phyloP scores from a whole-genome alignment of 1,139 yeast genomes.

The Citeromyces hawaiiensis region DNA sequence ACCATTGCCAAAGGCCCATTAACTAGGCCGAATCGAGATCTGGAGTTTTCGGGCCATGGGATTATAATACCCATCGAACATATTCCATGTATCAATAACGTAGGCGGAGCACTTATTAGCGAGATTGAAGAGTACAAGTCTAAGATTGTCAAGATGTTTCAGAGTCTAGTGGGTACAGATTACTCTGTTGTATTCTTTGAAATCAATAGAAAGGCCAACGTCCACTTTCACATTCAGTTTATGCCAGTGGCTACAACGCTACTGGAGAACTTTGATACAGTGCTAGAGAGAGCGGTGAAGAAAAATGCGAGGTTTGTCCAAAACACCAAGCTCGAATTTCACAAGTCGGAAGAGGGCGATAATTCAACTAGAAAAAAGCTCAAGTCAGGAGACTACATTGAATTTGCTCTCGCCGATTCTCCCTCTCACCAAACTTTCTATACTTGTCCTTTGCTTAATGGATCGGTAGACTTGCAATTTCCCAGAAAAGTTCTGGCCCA shows the following conservation, averaged over 20 bases:
- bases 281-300: slow-evolving; percentile 25
- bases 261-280: slow-evolving; percentile 22
- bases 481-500: slow-evolving; percentile 66
- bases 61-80: slow-evolving; percentile 77
- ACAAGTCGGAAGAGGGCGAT: slow-evolving; percentile 30
- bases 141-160: slow-evolving; percentile 32
- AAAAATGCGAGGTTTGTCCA: slow-evolving; percentile 18
- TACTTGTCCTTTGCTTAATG: slow-evolving; percentile 14
- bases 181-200: slow-evolving; percentile 47
- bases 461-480: slow-evolving; percentile 51
- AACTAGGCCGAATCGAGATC: slow-evolving; percentile 28
- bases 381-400: slow-evolving; percentile 23
- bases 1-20: slow-evolving; percentile 87
- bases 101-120: slow-evolving; percentile 9
- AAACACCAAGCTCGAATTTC: slow-evolving; percentile 25
- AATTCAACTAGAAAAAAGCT: slow-evolving; percentile 8
- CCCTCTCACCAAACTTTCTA: slow-evolving; percentile 4
- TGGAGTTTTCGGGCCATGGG: slow-evolving; percentile 67
- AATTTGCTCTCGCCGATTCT: slow-evolving; percentile 17
- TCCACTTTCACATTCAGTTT: slow-evolving; percentile 56
- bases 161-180: slow-evolving; percentile 11
- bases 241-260: slow-evolving; percentile 39
- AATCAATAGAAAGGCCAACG: slow-evolving; percentile 37
- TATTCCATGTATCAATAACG: slow-evolving; percentile 28
- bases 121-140: slow-evolving; percentile 30